phyloP scores from a whole-genome alignment of 2,329 filamentous ascomycete genomes.

The Botrytis elliptica region DNA sequence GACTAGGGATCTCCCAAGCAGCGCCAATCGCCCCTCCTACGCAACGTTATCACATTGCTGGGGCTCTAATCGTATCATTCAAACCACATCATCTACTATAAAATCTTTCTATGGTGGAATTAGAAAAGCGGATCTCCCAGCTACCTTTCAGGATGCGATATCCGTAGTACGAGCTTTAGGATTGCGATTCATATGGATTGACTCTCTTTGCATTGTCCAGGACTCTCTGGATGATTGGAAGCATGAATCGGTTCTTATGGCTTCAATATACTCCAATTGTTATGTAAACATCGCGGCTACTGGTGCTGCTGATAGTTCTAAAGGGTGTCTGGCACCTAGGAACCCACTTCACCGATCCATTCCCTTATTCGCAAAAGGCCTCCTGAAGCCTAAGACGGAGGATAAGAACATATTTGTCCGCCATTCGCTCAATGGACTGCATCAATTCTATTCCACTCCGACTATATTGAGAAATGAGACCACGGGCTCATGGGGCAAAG shows the following conservation, averaged over 20 bases:
- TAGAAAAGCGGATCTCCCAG: neutral
- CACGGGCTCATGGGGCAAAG: neutral
- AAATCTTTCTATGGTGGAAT: too few species aligned
- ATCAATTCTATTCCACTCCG: neutral
- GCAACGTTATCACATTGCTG: neutral
- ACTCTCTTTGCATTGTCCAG: neutral
- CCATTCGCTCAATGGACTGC: neutral
- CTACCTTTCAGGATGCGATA: neutral
- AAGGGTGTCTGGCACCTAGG: neutral
- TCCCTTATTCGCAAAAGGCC: neutral
- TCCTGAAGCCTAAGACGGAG: neutral
- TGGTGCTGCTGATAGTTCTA: neutral
- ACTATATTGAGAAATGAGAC: neutral
- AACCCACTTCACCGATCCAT: neutral
- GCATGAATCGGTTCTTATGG: neutral
- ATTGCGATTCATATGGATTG: neutral
- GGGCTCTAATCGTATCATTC: neutral
- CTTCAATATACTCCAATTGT: neutral
- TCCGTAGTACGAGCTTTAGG: neutral
- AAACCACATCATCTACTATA: neutral
- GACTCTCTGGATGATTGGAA: neutral
- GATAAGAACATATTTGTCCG: neutral
- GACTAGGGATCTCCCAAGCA: neutral
- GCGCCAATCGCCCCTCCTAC: neutral
- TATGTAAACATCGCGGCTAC: neutral